Percentiles rank a stretch among this genome's conserved stretches.
Evolutionary conservation across 768 basidiomycete species (phyloP).

Genomic region (Hydnum rufescens): DNA sequence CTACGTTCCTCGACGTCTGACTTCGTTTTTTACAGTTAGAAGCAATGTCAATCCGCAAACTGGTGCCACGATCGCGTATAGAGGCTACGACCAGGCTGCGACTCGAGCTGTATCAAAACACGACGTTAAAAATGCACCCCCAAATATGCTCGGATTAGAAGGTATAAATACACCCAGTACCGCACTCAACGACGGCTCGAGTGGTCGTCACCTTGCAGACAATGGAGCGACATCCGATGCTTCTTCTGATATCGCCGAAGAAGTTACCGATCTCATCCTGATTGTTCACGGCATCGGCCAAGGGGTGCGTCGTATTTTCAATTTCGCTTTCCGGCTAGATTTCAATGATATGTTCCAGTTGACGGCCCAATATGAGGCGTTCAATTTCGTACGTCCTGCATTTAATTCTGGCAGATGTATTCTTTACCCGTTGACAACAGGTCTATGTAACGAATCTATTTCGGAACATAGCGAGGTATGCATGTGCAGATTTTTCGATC

Average conservation of each 20-base stretch:
- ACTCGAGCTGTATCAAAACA: neutral
- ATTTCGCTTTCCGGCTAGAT: neutral
- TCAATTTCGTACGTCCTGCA: slow-evolving; percentile 20
- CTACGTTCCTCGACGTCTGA: neutral
- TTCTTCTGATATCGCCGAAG: slow-evolving; percentile 14
- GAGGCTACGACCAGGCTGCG: slow-evolving; percentile 20
- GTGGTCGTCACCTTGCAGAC: neutral
- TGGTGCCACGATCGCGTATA: slow-evolving; percentile 19
- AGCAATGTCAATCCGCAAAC: neutral
- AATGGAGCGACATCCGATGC: slow-evolving; percentile 3
- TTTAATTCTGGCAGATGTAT: neutral
- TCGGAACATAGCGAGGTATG: slow-evolving; percentile 20
- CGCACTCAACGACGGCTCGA: too few species aligned
- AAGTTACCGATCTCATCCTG: slow-evolving; percentile 25
- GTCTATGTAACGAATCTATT: slow-evolving; percentile 23
- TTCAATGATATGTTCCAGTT: slow-evolving; percentile 11
- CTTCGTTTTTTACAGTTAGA: neutral
- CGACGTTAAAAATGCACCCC: neutral
- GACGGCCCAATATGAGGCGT: slow-evolving; percentile 22
- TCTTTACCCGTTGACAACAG: neutral
- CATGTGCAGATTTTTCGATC: neutral
- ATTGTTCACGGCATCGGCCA: slow-evolving; percentile 27
- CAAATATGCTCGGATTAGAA: too few species aligned
- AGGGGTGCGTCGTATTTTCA: slow-evolving; percentile 10
- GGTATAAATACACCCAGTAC: too few species aligned